Percentiles rank a stretch among this genome's conserved stretches.
phyloP scores from a whole-genome alignment of 129 eudicot genomes.

The Mikania micrantha region DNA sequence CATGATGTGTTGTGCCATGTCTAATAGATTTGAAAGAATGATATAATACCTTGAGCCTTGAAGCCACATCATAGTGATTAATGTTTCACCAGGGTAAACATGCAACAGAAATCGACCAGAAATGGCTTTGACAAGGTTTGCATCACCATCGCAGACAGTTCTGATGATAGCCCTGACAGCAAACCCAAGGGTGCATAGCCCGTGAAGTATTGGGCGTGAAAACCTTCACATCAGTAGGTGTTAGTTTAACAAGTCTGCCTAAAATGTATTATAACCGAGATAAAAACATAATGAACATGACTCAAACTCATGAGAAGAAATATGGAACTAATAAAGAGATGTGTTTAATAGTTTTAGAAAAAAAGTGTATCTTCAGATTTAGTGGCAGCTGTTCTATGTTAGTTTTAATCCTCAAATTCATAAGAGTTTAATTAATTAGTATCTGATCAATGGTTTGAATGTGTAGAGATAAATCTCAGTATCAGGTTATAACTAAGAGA shows the following conservation, averaged over 20 bases:
- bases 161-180: conserved; percentile 80
- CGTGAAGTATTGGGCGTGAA: conserved; percentile 94
- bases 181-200: conserved; percentile 88
- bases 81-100: conserved; percentile 90
- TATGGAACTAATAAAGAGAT: neutral
- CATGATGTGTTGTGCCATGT: neutral
- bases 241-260: neutral
- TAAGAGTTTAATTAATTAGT: too few species aligned
- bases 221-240: conserved; percentile 35
- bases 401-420: too few species aligned
- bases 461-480: too few species aligned
- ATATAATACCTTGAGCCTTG: conserved; percentile 58
- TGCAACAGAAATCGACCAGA: conserved; percentile 73
- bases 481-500: too few species aligned
- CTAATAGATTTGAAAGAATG: neutral
- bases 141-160: conserved; percentile 76
- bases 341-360: neutral
- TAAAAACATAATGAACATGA: neutral
- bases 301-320: neutral
- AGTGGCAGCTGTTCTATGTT: neutral
- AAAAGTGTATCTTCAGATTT: neutral
- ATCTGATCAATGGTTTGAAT: too few species aligned
- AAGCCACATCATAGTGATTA: conserved; percentile 90
- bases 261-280: neutral
- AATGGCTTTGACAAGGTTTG: conserved; percentile 62